These are phyloP conservation scores for Casuarina cunninghamiana DNA, from an alignment of 306 rosid species.

Conservation along the genomic window DNA sequence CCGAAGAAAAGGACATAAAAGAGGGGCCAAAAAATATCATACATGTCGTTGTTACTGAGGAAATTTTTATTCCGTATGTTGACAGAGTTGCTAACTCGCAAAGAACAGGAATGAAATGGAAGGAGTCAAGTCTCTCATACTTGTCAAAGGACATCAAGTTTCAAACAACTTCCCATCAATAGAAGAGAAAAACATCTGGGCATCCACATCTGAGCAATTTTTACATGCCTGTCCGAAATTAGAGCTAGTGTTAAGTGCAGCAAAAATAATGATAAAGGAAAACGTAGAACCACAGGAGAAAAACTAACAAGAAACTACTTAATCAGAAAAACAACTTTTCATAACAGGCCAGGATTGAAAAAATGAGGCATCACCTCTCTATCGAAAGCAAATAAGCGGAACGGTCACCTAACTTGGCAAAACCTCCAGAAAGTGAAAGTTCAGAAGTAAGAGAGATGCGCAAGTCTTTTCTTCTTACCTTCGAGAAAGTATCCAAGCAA, in stretches of 20 bases:
- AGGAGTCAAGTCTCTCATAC: slow-evolving; percentile 33
- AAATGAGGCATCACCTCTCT: not conserved
- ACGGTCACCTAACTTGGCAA: not conserved
- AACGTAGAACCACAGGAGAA: not conserved
- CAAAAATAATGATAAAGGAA: not conserved
- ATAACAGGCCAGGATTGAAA: not conserved
- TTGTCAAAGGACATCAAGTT: slow-evolving; percentile 43
- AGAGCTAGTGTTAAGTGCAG: slow-evolving; percentile 6
- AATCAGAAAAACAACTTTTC: not conserved
- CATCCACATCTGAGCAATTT: slow-evolving; percentile 39
- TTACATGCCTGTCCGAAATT: slow-evolving; percentile 45
- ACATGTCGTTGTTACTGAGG: slow-evolving; percentile 28
- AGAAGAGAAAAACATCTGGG: slow-evolving; percentile 39
- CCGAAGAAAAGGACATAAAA: not conserved
- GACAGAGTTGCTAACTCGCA: slow-evolving; percentile 29
- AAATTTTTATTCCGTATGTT: slow-evolving; percentile 44
- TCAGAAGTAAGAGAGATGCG: not conserved
- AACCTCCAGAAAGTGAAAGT: not conserved
- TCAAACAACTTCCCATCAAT: slow-evolving; percentile 39
- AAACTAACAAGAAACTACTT: not conserved
- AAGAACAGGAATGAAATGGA: slow-evolving; percentile 25
- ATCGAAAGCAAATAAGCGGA: not conserved
- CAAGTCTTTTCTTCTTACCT: not conserved
- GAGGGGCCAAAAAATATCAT: not conserved
- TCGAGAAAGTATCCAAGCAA: not conserved